Base-by-base conservation (phyloP, 164 flowering plant genomes). In the Piper betle region DNA sequence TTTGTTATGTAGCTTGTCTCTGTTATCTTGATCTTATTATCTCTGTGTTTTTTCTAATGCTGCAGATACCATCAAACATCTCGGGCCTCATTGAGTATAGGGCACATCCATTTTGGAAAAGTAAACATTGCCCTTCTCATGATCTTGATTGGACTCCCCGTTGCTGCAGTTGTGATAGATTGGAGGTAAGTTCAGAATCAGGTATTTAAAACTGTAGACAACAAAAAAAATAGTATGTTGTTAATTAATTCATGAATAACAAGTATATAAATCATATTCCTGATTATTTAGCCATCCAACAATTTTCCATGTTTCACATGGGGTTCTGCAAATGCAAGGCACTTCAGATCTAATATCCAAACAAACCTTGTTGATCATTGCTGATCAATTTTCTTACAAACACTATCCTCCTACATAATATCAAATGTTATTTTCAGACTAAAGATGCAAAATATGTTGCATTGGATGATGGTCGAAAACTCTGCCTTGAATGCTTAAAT, bases 111-210 rank as follows among this genome's bases (percentile, higher is more conserved):
- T 91, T 88, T 71, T 88, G 97, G 97, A 63, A 61, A 17, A 96
- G 88, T 65, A 91, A 86, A 66, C 88, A 88, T 68, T 91, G 97
- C 64, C 97, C 97, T 62, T 74, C 84, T 54, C 97, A 91, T 68
- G 97, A 91, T 68, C 77, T 73, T 66, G 96, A 91, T 71, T 73
- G 72, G 19, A 91, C 96, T 62, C 91, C 97, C 40, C 71, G 97
- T 15, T 91, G 97, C 57, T 88, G 97, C 76, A 88, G 97, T 74
- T 91, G 97, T 73, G 97, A 88, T 68, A 75, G 96, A 64, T 83
- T 88, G 99, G 96, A 94, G 94, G 99, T 88, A 38, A 62, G 74
- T 71, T 52, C 33, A 50, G 59, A 33, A 20, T 10, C 67, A 20
- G 63, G 37, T 46, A 55, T 18, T 58, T 3, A 0, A 38, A 40